A percentile compares a stretch with the other conserved stretches of the same genome.
Evolutionary conservation across 306 rosid genomes (phyloP).

Genomic region (Pterocarpus santalinus): DNA sequence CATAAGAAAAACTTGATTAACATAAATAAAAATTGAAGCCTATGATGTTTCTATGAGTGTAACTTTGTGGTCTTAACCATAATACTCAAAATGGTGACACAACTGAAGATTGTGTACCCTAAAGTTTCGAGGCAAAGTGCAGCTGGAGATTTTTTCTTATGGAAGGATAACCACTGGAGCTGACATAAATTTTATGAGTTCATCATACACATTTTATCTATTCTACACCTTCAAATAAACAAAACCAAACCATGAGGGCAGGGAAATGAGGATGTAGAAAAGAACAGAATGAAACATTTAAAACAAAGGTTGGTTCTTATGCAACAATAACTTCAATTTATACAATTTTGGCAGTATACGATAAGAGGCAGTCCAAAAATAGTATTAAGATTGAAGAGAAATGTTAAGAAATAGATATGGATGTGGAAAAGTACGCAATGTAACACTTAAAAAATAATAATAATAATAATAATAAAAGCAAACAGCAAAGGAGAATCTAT

Average conservation of each 20-base stretch:
- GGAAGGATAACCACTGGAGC: background rate
- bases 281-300: background rate
- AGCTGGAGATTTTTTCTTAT: constrained; percentile 1
- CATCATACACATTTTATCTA: background rate
- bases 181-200: too few relatives aligned
- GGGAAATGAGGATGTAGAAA: background rate
- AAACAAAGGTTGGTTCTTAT: background rate
- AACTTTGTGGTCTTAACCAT: background rate
- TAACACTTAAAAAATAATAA: background rate
- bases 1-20: constrained; percentile 1
- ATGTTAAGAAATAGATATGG: background rate
- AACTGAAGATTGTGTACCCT: background rate
- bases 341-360: background rate
- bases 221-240: background rate
- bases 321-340: background rate
- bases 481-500: background rate
- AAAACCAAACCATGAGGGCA: background rate
- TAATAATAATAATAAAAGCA: background rate
- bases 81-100: background rate
- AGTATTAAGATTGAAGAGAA: constrained; percentile 5
- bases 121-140: constrained; percentile 14
- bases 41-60: background rate
- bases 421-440: background rate
- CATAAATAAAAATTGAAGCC: background rate
- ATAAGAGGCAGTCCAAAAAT: constrained; percentile 14